Evolutionary conservation across 768 basidiomycete species (phyloP), one percentile per base, ranked within the genome.

Genomic region (Psilocybe subaeruginosa): DNA sequence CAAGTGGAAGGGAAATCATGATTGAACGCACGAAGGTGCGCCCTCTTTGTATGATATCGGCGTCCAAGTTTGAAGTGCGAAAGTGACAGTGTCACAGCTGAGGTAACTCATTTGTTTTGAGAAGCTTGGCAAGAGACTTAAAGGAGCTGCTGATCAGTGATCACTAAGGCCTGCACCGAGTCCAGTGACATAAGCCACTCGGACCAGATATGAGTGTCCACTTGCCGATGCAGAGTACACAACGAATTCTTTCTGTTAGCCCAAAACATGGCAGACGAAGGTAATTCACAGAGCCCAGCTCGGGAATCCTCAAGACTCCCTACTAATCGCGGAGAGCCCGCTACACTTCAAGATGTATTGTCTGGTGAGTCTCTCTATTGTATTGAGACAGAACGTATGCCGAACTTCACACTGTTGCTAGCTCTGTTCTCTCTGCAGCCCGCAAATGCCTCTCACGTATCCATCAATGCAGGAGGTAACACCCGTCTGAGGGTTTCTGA

Each of bases 1-100:
- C 80, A 51, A 90, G 82, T 53, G 82, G 81, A 57, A 80, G 74
- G 46, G 74, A 72, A 69, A 80, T 78, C 72, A 74, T 77, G 55
- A 62, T 54, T 66, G 60, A 39, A 47, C 37, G 63, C 51, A 63
- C 43, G 56, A 50, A 65, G 58, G 58, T 47, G 66, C 62, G 64
- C 68, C 49, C 52, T 55, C 56, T 31, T 51, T 56, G 37, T 54
- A 54, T 49, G 52, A 48, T 47, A 39, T 54, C 54, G 54, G 56
- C 63, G 60, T 64, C 60, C 55, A 56, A 61, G 59, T 60, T 61
- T 59, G 57, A 64, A 67, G 62, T 56, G 54, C 59, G 57, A 62
- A 60, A 54, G 63, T 57, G 63, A 68, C 62, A 50, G 57, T 58
- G 49, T 64, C 58, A 48, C 35, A 54, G 35, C 50, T 64, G 47